Conservation (phyloP, 2,329 filamentous ascomycete genomes). For the Diaporthe sp. region DNA sequence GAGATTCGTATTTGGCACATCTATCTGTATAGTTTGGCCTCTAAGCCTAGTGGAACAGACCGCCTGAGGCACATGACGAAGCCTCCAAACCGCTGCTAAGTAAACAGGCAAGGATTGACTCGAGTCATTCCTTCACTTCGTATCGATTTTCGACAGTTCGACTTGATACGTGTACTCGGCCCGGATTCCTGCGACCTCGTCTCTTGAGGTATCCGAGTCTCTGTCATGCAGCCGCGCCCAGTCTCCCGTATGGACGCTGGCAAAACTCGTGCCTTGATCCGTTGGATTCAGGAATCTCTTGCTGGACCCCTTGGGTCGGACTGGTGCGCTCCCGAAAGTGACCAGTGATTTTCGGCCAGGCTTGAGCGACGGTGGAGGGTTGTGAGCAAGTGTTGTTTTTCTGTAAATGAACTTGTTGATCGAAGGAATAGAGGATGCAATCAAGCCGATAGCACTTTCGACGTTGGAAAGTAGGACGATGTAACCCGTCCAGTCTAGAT, state of each 20-base stretch:
- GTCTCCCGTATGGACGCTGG: slow-evolving; percentile 24
- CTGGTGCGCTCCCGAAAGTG: slow-evolving; percentile 31
- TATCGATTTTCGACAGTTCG: slow-evolving; percentile 18
- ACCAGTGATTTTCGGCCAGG: slow-evolving; percentile 20
- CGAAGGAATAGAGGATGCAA: slow-evolving; percentile 37
- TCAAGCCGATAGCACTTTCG: slow-evolving; percentile 42
- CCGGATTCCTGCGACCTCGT: slow-evolving; percentile 13
- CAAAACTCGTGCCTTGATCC: slow-evolving; percentile 33
- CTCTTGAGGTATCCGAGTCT: slow-evolving; percentile 31
- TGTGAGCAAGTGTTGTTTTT: neutral
- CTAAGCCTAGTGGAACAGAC: neutral
- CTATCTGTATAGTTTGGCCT: neutral
- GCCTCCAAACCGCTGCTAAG: neutral
- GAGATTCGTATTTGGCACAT: neutral
- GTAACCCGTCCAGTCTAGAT: slow-evolving; percentile 44
- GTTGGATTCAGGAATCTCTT: slow-evolving; percentile 31
- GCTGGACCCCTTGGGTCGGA: slow-evolving; percentile 12
- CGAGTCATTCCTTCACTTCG: neutral
- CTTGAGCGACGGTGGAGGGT: neutral
- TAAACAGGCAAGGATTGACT: neutral
- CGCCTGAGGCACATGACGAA: no score
- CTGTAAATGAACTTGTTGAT: slow-evolving; percentile 34
- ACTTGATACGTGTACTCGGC: slow-evolving; percentile 30
- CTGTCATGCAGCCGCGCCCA: slow-evolving; percentile 28
- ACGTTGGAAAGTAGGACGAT: slow-evolving; percentile 45